Conservation (phyloP, 176 grass and related monocot species). For the Tillandsia leiboldiana region DNA sequence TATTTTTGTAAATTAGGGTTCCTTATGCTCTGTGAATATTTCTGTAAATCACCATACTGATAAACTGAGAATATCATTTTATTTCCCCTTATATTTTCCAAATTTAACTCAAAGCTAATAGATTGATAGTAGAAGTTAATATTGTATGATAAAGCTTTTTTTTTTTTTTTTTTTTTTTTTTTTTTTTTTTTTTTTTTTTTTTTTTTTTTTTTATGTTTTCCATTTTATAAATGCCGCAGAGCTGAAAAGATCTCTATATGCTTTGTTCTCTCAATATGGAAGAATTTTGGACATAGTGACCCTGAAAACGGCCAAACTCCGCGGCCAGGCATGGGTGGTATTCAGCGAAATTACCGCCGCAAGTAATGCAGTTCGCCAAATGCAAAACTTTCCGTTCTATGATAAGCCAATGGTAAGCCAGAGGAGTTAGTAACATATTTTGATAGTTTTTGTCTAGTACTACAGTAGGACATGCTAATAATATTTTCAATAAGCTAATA, state of each 20-base stretch:
- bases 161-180: not conserved
- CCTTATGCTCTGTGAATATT: too few species aligned
- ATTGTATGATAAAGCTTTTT: slow-evolving; percentile 12
- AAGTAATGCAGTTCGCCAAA: slow-evolving; percentile 82
- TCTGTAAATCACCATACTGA: too few species aligned
- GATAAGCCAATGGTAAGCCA: slow-evolving; percentile 70
- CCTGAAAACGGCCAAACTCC: slow-evolving; percentile 77
- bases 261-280: slow-evolving; percentile 94
- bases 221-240: slow-evolving; percentile 31
- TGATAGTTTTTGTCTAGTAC: too few species aligned
- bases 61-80: too few species aligned
- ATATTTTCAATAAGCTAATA: too few species aligned
- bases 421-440: slow-evolving; percentile 4
- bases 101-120: too few species aligned
- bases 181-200: too few species aligned
- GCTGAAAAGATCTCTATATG: slow-evolving; percentile 80
- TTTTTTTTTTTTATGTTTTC: not conserved
- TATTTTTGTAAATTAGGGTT: too few species aligned
- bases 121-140: too few species aligned
- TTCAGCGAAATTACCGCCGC: slow-evolving; percentile 85
- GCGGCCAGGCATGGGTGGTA: slow-evolving; percentile 93
- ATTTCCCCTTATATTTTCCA: too few species aligned
- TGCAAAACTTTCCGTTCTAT: slow-evolving; percentile 91
- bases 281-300: slow-evolving; percentile 86
- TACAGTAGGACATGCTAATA: too few species aligned